Percentiles rank a stretch among this genome's conserved stretches.
These are phyloP conservation scores for Dicorynia guianensis DNA, from an alignment of 306 rosid genomes.

Conservation along the genomic window DNA sequence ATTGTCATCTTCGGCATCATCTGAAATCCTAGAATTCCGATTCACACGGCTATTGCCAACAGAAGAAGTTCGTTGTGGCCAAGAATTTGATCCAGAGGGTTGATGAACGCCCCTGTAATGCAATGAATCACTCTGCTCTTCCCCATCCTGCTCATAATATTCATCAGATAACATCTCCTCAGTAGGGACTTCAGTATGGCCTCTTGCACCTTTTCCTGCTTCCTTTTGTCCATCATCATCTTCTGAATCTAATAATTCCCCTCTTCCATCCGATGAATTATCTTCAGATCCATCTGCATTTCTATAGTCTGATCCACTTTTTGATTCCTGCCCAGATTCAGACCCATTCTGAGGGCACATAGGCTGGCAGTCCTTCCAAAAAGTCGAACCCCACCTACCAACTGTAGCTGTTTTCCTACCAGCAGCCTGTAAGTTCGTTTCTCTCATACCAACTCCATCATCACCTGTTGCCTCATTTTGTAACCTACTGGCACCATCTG, in stretches of 20 bases:
- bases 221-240: constrained; percentile 74
- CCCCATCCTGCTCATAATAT: constrained; percentile 97
- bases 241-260: constrained; percentile 75
- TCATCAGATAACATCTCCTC: constrained; percentile 98
- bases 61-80: constrained; percentile 66
- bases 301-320: constrained; percentile 77
- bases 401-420: constrained; percentile 70
- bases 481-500: constrained; percentile 56
- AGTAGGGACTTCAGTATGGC: constrained; percentile 82
- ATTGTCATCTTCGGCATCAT: constrained; percentile 54
- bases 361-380: constrained; percentile 98
- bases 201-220: constrained; percentile 67
- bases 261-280: constrained; percentile 74
- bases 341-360: constrained; percentile 68
- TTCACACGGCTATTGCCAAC: constrained; percentile 45
- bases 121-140: constrained; percentile 78
- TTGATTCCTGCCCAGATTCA: constrained; percentile 84
- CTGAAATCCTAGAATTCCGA: constrained; percentile 66
- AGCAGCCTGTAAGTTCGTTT: constrained; percentile 60
- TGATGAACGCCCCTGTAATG: constrained; percentile 61
- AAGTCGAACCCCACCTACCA: constrained; percentile 95
- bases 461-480: constrained; percentile 65
- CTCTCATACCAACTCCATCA: constrained; percentile 57
- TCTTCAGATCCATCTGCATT: constrained; percentile 73
- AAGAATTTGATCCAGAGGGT: constrained; percentile 59